Conservation (phyloP, 2,329 filamentous ascomycete species). For the Colletotrichum scovillei region DNA sequence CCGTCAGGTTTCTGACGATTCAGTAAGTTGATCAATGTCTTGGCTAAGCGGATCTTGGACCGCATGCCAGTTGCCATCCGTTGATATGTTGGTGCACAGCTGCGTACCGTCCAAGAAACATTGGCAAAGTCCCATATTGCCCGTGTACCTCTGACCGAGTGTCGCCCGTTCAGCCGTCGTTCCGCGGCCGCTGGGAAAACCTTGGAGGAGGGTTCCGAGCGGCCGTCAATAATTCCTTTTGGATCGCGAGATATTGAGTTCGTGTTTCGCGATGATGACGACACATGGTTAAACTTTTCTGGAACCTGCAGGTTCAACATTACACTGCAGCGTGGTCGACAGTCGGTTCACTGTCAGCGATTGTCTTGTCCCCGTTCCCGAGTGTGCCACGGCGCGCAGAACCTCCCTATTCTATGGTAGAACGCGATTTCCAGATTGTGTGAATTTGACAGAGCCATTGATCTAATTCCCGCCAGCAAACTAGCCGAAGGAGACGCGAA, state of each 20-base stretch:
- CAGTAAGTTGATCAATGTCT: slow-evolving; percentile 18
- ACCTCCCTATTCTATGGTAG: neutral
- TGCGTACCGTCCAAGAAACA: slow-evolving; percentile 22
- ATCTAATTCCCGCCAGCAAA: neutral
- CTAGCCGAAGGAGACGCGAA: neutral
- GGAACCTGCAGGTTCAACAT: slow-evolving; percentile 7
- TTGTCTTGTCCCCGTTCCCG: neutral
- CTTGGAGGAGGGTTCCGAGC: neutral
- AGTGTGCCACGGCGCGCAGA: neutral
- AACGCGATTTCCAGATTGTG: neutral
- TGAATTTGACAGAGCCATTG: slow-evolving; percentile 6
- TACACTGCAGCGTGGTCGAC: neutral
- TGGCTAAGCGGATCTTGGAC: slow-evolving; percentile 16
- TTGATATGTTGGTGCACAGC: slow-evolving; percentile 21
- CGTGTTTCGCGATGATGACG: slow-evolving; percentile 25
- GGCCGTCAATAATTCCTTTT: neutral
- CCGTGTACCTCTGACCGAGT: slow-evolving; percentile 6
- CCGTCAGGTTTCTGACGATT: slow-evolving; percentile 7
- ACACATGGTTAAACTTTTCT: slow-evolving; percentile 4
- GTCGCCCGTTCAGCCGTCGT: slow-evolving; percentile 4
- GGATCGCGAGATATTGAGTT: slow-evolving; percentile 1
- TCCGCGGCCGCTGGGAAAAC: slow-evolving; percentile 4
- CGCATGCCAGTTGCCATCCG: slow-evolving; percentile 32
- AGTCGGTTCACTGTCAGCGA: neutral
- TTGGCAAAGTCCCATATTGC: slow-evolving; percentile 10